These are phyloP conservation scores for Hemileia vastatrix DNA, from an alignment of 1,284 basidiomycete species.

Conservation along the genomic window DNA sequence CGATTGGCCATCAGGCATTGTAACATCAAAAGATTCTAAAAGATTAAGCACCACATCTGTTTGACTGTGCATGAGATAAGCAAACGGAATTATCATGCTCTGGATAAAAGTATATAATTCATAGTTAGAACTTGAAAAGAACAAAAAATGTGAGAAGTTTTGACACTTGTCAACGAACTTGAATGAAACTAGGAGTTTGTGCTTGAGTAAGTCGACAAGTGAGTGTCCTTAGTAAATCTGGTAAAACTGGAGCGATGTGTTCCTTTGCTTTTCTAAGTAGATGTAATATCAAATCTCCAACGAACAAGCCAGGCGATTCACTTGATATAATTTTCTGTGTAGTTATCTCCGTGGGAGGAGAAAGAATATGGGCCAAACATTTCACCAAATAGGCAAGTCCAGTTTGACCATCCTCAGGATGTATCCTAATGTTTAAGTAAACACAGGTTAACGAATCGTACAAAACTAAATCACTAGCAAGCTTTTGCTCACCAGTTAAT, in stretches of 20 bases:
- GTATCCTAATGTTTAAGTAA: too few species aligned
- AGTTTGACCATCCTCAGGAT: constrained; percentile 51
- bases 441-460: not conserved
- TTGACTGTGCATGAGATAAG: constrained; percentile 78
- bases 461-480: constrained; percentile 12
- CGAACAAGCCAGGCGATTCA: constrained; percentile 75
- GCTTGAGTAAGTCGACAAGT: constrained; percentile 67
- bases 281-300: constrained; percentile 90
- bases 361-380: constrained; percentile 64
- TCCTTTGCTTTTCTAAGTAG: constrained; percentile 70
- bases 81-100: constrained; percentile 82
- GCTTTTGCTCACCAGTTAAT: constrained; percentile 53
- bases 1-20: constrained; percentile 48
- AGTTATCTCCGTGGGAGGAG: constrained; percentile 49
- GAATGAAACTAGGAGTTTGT: constrained; percentile 76
- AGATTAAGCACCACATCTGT: constrained; percentile 64
- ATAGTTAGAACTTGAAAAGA: too few species aligned
- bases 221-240: constrained; percentile 74
- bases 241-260: constrained; percentile 67
- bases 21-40: constrained; percentile 55
- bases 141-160: too few species aligned
- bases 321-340: too few species aligned
- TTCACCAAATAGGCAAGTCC: constrained; percentile 65
- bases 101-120: constrained; percentile 36
- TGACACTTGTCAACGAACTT: constrained; percentile 52